These are phyloP conservation scores for Fusarium verrucosum DNA, from an alignment of 2,329 filamentous ascomycete species.

Conservation along the genomic window DNA sequence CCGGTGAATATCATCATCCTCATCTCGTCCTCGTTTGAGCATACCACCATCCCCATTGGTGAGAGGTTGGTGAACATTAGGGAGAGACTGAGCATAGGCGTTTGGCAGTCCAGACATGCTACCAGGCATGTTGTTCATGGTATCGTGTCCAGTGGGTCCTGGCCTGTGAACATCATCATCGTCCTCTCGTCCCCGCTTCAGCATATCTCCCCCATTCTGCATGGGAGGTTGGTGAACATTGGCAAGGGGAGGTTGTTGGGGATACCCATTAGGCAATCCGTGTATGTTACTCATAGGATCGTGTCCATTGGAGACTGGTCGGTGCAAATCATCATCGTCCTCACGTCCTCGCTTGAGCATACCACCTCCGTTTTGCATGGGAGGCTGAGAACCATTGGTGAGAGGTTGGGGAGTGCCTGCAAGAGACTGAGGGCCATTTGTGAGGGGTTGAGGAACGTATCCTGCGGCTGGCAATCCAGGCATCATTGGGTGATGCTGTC, in stretches of 20 bases:
- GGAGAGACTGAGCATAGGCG: constrained; percentile 69
- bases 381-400: constrained; percentile 25
- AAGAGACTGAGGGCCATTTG: constrained; percentile 21
- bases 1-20: constrained; percentile 57
- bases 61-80: constrained; percentile 21
- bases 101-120: constrained; percentile 68
- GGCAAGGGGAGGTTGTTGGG: constrained; percentile 62
- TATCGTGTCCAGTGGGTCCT: constrained; percentile 74
- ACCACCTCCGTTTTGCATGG: constrained; percentile 69
- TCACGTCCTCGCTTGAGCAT: constrained; percentile 60
- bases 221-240: constrained; percentile 44
- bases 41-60: constrained; percentile 68
- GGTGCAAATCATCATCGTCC: constrained; percentile 69
- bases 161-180: constrained; percentile 70
- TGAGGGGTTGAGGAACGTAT: constrained; percentile 17
- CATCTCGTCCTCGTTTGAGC: constrained; percentile 62
- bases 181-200: constrained; percentile 65
- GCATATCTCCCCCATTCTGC: constrained; percentile 68
- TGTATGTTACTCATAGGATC: constrained; percentile 69
- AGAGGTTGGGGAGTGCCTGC: constrained; percentile 28
- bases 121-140: constrained; percentile 67
- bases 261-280: constrained; percentile 69
- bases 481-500: constrained; percentile 57
- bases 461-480: constrained; percentile 18
- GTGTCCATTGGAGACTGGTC: constrained; percentile 75